Percentiles rank a stretch among this genome's conserved stretches.
Conservation (phyloP, 257 asterid genomes). For the Fraxinus anomala region DNA sequence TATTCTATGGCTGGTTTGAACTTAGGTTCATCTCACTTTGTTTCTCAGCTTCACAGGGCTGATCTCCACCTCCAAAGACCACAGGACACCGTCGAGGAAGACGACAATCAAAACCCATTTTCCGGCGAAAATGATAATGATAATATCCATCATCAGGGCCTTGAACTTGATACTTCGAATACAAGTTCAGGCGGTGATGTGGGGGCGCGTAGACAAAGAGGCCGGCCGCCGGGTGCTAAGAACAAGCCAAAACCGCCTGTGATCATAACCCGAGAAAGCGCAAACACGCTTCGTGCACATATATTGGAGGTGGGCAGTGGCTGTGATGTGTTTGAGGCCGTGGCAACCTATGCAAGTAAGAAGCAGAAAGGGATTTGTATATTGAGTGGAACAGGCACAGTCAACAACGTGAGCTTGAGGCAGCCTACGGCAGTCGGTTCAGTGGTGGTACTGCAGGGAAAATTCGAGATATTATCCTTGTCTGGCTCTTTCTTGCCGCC, state of each 20-base stretch:
- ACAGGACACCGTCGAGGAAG: conserved; percentile 27
- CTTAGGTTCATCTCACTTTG: conserved; percentile 44
- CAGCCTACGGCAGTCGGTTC: conserved; percentile 73
- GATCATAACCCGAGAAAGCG: conserved; percentile 82
- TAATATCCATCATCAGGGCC: conserved; percentile 24
- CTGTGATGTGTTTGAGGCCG: conserved; percentile 82
- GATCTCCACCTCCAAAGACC: conserved; percentile 38
- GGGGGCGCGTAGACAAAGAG: conserved; percentile 48
- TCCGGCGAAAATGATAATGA: conserved; percentile 37
- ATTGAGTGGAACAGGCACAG: conserved; percentile 76
- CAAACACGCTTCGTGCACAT: conserved; percentile 90
- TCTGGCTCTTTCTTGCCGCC: conserved; percentile 87
- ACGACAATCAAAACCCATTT: conserved; percentile 33
- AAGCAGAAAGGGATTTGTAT: conserved; percentile 80
- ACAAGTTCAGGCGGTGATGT: conserved; percentile 29
- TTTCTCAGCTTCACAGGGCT: conserved; percentile 36
- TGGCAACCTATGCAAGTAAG: conserved; percentile 66
- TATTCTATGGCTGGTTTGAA: conserved; percentile 50
- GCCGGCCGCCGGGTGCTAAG: conserved; percentile 82
- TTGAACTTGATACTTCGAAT: conserved; percentile 16
- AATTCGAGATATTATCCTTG: conserved; percentile 71
- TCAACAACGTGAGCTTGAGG: conserved; percentile 71
- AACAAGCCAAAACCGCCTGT: conserved; percentile 88
- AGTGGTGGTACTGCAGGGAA: conserved; percentile 71
- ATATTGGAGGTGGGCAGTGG: conserved; percentile 72